Evolutionary conservation across 257 asterid genomes (phyloP).

Genomic region (Buddleja alternifolia): DNA sequence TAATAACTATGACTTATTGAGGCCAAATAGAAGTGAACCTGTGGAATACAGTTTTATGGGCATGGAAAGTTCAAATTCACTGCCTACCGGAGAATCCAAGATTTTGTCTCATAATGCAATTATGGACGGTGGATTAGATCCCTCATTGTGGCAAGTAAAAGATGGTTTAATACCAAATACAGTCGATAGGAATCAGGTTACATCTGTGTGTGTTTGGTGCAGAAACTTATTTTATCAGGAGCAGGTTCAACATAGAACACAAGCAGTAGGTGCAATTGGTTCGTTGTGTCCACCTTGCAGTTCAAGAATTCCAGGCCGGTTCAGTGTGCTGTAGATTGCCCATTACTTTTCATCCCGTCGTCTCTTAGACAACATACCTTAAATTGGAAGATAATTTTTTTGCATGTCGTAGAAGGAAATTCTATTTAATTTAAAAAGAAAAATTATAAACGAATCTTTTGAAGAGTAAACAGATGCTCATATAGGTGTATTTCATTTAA

Average conservation of each 20-base stretch:
- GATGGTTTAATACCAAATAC: conserved; percentile 54
- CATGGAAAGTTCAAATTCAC: conserved; percentile 51
- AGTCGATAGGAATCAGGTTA: conserved; percentile 36
- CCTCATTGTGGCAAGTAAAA: conserved; percentile 73
- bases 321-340: too few species aligned
- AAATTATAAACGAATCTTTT: too few species aligned
- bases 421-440: too few species aligned
- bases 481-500: too few species aligned
- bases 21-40: conserved; percentile 53
- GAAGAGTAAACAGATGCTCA: too few species aligned
- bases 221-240: conserved; percentile 59
- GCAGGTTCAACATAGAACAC: conserved; percentile 45
- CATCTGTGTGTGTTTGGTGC: conserved; percentile 74
- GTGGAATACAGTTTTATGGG: conserved; percentile 82
- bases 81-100: conserved; percentile 53
- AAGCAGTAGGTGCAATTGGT: conserved; percentile 58
- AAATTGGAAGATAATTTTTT: too few species aligned
- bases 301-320: conserved; percentile 37
- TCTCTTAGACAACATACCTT: too few species aligned
- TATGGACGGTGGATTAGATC: conserved; percentile 50
- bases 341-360: too few species aligned
- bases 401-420: too few species aligned
- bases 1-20: conserved; percentile 40
- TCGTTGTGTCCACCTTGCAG: conserved; percentile 65
- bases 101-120: conserved; percentile 42